These are phyloP conservation scores for Viola odorata DNA, from an alignment of 345 rosid genomes.

Conservation along the genomic window DNA sequence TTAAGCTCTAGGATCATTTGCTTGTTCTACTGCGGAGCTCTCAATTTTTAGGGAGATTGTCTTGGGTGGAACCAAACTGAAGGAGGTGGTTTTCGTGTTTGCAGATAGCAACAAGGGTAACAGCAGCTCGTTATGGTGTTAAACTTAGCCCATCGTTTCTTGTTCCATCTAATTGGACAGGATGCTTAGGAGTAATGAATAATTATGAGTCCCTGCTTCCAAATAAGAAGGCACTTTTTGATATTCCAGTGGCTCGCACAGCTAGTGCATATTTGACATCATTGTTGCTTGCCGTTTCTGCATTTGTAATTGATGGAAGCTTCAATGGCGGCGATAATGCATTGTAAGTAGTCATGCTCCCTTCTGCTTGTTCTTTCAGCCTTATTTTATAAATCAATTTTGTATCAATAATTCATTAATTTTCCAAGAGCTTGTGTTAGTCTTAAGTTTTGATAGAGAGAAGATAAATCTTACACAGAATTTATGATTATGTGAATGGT, in stretches of 20 bases:
- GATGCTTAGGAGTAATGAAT: conserved; percentile 90
- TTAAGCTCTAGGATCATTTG: neutral
- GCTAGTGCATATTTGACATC: conserved; percentile 90
- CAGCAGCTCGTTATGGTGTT: conserved; percentile 64
- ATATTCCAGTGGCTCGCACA: conserved; percentile 83
- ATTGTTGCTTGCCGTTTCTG: conserved; percentile 59
- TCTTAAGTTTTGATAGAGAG: no score
- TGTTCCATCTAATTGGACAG: conserved; percentile 93
- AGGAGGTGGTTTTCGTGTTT: conserved; percentile 1
- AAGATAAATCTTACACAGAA: no score
- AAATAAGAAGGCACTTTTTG: conserved; percentile 74
- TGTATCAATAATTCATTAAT: neutral
- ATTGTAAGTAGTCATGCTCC: conserved; percentile 45
- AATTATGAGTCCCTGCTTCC: conserved; percentile 88
- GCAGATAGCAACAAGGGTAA: conserved; percentile 81
- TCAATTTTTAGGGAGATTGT: no score
- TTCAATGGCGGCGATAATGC: conserved; percentile 94
- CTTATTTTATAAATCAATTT: neutral
- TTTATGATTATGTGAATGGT: no score
- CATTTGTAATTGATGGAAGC: conserved; percentile 77
- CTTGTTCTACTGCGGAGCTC: no score
- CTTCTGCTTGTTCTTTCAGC: neutral
- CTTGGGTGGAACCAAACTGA: no score
- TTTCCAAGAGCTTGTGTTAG: neutral
- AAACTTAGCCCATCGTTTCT: conserved; percentile 88